Conservation (phyloP, 2,329 filamentous ascomycete species). For the Xylariales sp. region DNA sequence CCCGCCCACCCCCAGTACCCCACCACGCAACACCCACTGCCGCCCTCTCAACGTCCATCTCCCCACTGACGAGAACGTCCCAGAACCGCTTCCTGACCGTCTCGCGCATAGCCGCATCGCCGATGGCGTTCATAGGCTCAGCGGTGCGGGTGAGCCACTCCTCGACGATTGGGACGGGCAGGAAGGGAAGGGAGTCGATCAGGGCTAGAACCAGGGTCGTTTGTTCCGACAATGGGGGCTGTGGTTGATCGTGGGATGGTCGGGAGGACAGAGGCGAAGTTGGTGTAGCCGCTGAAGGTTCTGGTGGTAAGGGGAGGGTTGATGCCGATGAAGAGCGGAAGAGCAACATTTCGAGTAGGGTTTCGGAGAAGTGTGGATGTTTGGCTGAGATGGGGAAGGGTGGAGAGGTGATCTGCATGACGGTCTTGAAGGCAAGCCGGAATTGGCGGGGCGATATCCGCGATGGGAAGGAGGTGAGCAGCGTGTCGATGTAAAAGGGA, state of each 20-base stretch:
- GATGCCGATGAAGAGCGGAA: constrained; percentile 54
- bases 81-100: constrained; percentile 68
- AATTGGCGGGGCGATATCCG: constrained; percentile 82
- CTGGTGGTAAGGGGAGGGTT: constrained; percentile 35
- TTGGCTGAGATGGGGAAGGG: constrained; percentile 69
- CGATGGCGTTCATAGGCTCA: constrained; percentile 59
- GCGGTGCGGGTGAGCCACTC: constrained; percentile 77
- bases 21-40: constrained; percentile 82
- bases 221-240: constrained; percentile 64
- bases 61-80: constrained; percentile 72
- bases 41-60: constrained; percentile 84
- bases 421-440: constrained; percentile 78
- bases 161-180: constrained; percentile 65
- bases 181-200: constrained; percentile 71
- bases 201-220: constrained; percentile 71
- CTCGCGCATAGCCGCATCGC: constrained; percentile 57
- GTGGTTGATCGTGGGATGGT: constrained; percentile 21
- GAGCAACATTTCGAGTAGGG: constrained; percentile 71
- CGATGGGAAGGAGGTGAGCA: constrained; percentile 74
- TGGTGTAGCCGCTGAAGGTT: constrained; percentile 32
- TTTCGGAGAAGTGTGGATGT: constrained; percentile 75
- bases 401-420: constrained; percentile 76
- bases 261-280: constrained; percentile 22
- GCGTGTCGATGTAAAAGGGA: constrained; percentile 77
- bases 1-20: constrained; percentile 57